A percentile compares a stretch with the other conserved stretches of the same genome.
These are phyloP conservation scores for Penicillium aurantiogriseum DNA, from an alignment of 2,329 filamentous ascomycete genomes.

Conservation along the genomic window DNA sequence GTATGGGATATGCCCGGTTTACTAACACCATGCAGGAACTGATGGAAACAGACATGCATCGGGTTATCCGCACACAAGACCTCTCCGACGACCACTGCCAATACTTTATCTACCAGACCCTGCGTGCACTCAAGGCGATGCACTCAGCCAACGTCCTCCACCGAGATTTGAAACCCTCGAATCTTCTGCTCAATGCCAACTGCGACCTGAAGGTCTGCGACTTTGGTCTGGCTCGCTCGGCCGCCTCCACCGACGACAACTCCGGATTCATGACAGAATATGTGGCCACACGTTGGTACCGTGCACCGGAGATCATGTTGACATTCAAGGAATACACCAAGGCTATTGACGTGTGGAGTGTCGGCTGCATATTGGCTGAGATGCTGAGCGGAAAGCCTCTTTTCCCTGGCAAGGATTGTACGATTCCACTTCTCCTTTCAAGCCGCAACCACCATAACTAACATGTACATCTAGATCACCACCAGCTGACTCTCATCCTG, in stretches of 20 bases:
- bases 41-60: slow-evolving; percentile 99
- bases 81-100: slow-evolving; percentile 99
- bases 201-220: slow-evolving; percentile 99
- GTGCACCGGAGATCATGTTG: slow-evolving; percentile 98
- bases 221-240: slow-evolving; percentile 92
- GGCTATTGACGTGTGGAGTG: slow-evolving; percentile 98
- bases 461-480: slow-evolving; percentile 66
- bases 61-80: slow-evolving; percentile 97
- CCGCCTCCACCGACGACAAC: slow-evolving; percentile 96
- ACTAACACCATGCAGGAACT: slow-evolving; percentile 63
- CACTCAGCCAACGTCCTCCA: slow-evolving; percentile 98
- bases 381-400: slow-evolving; percentile 98
- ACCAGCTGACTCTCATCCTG: slow-evolving; percentile 94
- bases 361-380: slow-evolving; percentile 95
- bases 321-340: slow-evolving; percentile 99
- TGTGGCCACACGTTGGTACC: slow-evolving; percentile 97
- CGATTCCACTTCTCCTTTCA: slow-evolving; percentile 32
- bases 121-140: slow-evolving; percentile 97
- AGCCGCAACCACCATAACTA: background rate
- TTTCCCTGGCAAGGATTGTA: slow-evolving; percentile 98
- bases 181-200: slow-evolving; percentile 94
- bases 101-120: slow-evolving; percentile 99
- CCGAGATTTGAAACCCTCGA: slow-evolving; percentile 95
- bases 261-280: slow-evolving; percentile 99
- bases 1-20: background rate